Evolutionary conservation across 1,139 yeast species (phyloP).

Genomic region (Taphrina flavorubra): DNA sequence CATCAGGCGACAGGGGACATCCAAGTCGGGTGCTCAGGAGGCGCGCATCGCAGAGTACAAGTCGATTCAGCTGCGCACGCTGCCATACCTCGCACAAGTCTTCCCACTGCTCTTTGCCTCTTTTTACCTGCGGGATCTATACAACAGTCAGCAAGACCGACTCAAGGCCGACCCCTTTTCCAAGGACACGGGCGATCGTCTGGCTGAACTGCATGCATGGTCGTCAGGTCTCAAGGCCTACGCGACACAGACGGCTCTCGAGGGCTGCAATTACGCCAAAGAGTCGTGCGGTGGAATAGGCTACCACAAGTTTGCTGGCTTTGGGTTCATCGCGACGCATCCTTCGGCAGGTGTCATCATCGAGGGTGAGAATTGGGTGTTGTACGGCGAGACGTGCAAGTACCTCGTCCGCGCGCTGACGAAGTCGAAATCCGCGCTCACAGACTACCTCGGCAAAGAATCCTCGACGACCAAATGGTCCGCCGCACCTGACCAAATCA

Average conservation of each 20-base stretch:
- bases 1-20: conserved; percentile 78
- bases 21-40: conserved; percentile 31
- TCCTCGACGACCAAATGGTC: conserved; percentile 7
- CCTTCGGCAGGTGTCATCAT: conserved; percentile 39
- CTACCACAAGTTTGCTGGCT: conserved; percentile 38
- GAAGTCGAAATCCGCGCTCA: conserved; percentile 23
- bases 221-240: conserved; percentile 38
- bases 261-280: conserved; percentile 35
- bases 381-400: conserved; percentile 39
- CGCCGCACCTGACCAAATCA: conserved; percentile 6
- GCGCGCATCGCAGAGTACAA: conserved; percentile 37
- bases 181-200: conserved; percentile 33
- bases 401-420: conserved; percentile 34
- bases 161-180: conserved; percentile 46
- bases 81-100: conserved; percentile 54
- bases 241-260: conserved; percentile 37
- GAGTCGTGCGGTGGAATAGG: conserved; percentile 37
- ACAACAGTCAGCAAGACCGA: conserved; percentile 59
- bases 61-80: conserved; percentile 33
- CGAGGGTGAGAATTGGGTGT: conserved; percentile 39
- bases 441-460: conserved; percentile 14
- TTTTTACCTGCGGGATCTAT: conserved; percentile 62
- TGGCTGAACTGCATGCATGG: conserved; percentile 41
- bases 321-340: conserved; percentile 37
- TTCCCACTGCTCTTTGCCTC: conserved; percentile 79